phyloP scores from a whole-genome alignment of 257 asterid species.

The Nicotiana undulata region DNA sequence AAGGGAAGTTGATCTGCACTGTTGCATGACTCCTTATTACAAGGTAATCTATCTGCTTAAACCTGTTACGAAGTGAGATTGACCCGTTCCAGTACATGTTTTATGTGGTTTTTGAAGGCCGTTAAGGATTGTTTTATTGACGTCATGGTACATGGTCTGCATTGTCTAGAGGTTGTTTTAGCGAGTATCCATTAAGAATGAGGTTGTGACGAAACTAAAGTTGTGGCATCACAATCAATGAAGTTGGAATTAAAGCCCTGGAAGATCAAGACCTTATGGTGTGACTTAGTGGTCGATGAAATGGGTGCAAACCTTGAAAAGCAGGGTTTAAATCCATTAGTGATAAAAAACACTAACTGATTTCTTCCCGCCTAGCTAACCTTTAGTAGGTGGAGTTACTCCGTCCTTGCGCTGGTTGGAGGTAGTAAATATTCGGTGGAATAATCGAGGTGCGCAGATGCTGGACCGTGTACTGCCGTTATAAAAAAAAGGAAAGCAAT shows the following conservation, averaged over 20 bases:
- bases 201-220: neutral
- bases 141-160: neutral
- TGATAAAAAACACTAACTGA: neutral
- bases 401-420: neutral
- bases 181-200: neutral
- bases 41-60: neutral
- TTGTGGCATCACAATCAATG: neutral
- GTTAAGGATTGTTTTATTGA: neutral
- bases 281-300: neutral
- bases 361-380: neutral
- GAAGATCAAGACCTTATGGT: neutral
- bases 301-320: neutral
- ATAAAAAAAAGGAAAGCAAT: neutral
- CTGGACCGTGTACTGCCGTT: neutral
- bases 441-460: neutral
- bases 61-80: neutral
- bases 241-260: neutral
- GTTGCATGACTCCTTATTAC: neutral
- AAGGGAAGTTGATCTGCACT: neutral
- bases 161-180: neutral
- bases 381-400: neutral
- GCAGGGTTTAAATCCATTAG: neutral
- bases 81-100: neutral
- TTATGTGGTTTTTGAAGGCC: neutral
- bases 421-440: neutral